Conservation (phyloP, 345 rosid genomes). For the Camelina hispida region DNA sequence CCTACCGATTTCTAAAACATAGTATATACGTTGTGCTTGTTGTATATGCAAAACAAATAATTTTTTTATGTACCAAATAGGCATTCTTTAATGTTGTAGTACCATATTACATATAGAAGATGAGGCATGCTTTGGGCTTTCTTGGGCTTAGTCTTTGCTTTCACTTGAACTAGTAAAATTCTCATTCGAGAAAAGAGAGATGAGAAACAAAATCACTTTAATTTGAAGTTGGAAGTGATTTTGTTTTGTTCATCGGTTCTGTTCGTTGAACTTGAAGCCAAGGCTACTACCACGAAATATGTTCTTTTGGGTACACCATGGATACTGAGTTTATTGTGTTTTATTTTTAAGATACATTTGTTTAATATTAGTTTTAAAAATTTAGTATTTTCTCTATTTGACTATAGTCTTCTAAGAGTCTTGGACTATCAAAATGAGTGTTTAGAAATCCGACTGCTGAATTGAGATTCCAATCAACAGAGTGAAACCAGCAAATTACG, state of each 20-base stretch:
- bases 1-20: too few relatives aligned
- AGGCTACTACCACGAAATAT: background rate
- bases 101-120: background rate
- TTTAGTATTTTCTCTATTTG: background rate
- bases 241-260: background rate
- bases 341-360: background rate
- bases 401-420: background rate
- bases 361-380: background rate
- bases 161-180: constrained; percentile 6
- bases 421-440: constrained; percentile 5
- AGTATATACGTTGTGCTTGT: background rate
- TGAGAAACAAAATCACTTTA: background rate
- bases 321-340: background rate
- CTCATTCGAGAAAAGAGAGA: background rate
- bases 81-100: background rate
- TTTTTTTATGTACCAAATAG: constrained; percentile 12
- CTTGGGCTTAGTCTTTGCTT: constrained; percentile 15
- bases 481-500: constrained; percentile 30
- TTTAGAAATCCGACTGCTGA: background rate
- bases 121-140: constrained; percentile 26
- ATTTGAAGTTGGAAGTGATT: background rate
- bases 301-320: too few relatives aligned
- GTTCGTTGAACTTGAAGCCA: background rate
- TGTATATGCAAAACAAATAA: background rate
- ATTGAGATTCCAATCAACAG: constrained; percentile 7